Conservation (phyloP, 805 yeast species). For the Suhomyces prunicola region DNA sequence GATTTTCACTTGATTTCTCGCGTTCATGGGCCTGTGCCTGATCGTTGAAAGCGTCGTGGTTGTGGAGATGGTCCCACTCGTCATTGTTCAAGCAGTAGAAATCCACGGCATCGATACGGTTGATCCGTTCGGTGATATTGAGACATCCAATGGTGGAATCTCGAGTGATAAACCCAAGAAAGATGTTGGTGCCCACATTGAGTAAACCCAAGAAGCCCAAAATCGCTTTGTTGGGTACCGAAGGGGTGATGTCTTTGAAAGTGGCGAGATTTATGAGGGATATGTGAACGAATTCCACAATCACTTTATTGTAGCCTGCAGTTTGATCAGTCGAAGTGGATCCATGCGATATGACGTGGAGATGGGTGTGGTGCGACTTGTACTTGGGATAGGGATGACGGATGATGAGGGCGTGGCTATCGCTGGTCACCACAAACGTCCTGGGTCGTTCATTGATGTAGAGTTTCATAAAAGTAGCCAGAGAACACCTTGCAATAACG, state of each 20-base stretch:
- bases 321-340: conserved; percentile 4
- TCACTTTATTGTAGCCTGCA: conserved; percentile 23
- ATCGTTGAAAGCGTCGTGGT: not conserved
- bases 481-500: not conserved
- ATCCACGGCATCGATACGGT: conserved; percentile 55
- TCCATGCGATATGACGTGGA: conserved; percentile 20
- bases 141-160: conserved; percentile 58
- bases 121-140: conserved; percentile 50
- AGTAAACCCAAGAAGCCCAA: conserved; percentile 64
- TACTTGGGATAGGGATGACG: conserved; percentile 43
- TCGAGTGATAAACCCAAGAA: conserved; percentile 56
- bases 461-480: conserved; percentile 48
- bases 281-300: conserved; percentile 53
- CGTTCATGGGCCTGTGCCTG: not conserved
- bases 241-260: conserved; percentile 44
- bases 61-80: conserved; percentile 43
- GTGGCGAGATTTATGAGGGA: conserved; percentile 33
- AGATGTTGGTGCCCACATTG: conserved; percentile 50
- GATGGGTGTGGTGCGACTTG: conserved; percentile 17
- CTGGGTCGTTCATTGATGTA: conserved; percentile 64
- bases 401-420: conserved; percentile 57
- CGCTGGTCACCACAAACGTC: conserved; percentile 62
- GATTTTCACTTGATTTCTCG: conserved; percentile 27
- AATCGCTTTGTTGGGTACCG: conserved; percentile 25
- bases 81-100: conserved; percentile 63